Evolutionary conservation across 805 yeast genomes (phyloP).

Genomic region (Wickerhamiella occidentalis): DNA sequence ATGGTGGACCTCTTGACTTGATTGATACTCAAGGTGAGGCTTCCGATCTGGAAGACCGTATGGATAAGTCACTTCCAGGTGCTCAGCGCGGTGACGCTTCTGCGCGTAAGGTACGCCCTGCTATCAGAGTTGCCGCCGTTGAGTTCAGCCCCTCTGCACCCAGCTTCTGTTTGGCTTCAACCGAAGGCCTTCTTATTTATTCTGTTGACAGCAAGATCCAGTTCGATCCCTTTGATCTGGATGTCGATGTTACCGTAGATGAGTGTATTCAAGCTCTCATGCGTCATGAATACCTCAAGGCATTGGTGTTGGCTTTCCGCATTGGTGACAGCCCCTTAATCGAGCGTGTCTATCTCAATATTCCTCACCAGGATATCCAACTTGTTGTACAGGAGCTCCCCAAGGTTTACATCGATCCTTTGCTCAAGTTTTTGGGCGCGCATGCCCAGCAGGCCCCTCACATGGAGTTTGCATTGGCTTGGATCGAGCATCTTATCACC

Average conservation of each 20-base stretch:
- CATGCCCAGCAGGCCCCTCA: constrained; percentile 62
- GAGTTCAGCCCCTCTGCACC: constrained; percentile 82
- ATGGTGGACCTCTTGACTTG: constrained; percentile 71
- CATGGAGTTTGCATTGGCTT: constrained; percentile 67
- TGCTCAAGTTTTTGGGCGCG: constrained; percentile 59
- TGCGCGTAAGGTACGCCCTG: constrained; percentile 63
- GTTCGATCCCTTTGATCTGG: constrained; percentile 93
- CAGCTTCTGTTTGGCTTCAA: constrained; percentile 87
- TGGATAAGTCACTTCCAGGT: constrained; percentile 73
- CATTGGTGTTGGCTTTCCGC: constrained; percentile 87
- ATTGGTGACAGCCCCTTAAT: constrained; percentile 70
- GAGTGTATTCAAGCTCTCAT: constrained; percentile 48
- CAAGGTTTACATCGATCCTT: constrained; percentile 53
- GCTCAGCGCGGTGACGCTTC: constrained; percentile 74
- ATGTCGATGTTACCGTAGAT: constrained; percentile 80
- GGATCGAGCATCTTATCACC: constrained; percentile 62
- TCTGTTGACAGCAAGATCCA: constrained; percentile 55
- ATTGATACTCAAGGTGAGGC: constrained; percentile 79
- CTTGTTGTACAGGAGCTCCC: constrained; percentile 65
- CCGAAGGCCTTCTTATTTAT: constrained; percentile 79
- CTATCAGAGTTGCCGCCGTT: constrained; percentile 65
- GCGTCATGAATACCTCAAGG: constrained; percentile 55
- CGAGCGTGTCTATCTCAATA: constrained; percentile 56
- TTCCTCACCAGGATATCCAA: constrained; percentile 54
- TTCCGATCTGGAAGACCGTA: constrained; percentile 71